A percentile compares a stretch with the other conserved stretches of the same genome.
Evolutionary conservation across 1,284 basidiomycete species (phyloP).

Genomic region (Cryptococcus sp.): DNA sequence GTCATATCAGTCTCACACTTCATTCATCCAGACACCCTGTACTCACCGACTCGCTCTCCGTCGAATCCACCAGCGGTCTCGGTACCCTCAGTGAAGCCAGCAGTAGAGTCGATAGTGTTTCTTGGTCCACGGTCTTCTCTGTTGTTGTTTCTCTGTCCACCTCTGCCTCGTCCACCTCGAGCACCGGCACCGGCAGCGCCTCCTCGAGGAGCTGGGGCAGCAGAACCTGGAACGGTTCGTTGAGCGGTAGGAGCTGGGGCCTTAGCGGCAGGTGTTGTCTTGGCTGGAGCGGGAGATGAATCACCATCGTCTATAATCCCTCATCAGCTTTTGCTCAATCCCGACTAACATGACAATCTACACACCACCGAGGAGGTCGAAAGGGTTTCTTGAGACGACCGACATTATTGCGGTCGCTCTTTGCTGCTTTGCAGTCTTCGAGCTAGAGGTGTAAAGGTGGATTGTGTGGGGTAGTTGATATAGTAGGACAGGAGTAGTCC

Average conservation of each 20-base stretch:
- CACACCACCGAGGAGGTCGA: constrained; percentile 49
- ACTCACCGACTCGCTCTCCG: constrained; percentile 47
- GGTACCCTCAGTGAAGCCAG: constrained; percentile 26
- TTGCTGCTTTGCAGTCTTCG: constrained; percentile 11
- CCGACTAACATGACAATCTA: neutral
- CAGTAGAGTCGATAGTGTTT: constrained; percentile 22
- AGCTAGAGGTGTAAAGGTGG: neutral
- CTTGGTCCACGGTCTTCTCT: constrained; percentile 21
- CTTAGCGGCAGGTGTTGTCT: constrained; percentile 12
- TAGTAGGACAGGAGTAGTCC: too few species aligned
- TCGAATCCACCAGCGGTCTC: constrained; percentile 43
- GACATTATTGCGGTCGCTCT: constrained; percentile 36
- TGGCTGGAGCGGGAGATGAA: constrained; percentile 29
- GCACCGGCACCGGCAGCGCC: constrained; percentile 5
- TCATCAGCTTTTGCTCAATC: neutral
- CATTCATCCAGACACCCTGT: neutral
- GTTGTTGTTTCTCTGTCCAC: constrained; percentile 37
- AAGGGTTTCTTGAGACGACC: constrained; percentile 49
- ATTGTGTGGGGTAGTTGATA: too few species aligned
- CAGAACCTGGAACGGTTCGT: constrained; percentile 31
- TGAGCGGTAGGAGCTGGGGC: constrained; percentile 23
- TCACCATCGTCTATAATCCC: constrained; percentile 34
- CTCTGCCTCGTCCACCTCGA: constrained; percentile 24
- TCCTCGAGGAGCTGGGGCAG: constrained; percentile 14
- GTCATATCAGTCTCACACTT: neutral